Conservation (phyloP, 2,329 filamentous ascomycete species). For the Acephala macrosclerotiorum region DNA sequence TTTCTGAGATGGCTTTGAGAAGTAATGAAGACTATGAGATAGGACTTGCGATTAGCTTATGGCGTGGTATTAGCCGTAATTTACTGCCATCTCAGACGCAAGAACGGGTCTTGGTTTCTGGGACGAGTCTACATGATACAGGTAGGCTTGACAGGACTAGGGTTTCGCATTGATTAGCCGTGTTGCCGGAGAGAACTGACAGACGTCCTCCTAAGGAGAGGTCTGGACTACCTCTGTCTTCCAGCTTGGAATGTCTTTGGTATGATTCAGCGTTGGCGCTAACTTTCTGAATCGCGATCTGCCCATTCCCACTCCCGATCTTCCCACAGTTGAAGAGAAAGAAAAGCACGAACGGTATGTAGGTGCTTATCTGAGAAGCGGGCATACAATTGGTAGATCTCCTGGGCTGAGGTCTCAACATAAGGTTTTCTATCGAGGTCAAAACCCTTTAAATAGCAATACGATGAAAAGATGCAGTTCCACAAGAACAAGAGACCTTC, state of each 20-base stretch:
- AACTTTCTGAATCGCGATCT: too few species aligned
- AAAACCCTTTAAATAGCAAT: too few species aligned
- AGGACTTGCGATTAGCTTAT: neutral
- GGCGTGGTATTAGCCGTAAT: neutral
- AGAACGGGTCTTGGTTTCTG: neutral
- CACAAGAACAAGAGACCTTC: too few species aligned
- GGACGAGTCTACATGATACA: neutral
- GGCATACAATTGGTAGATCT: too few species aligned
- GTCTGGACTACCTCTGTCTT: neutral
- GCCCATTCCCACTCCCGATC: too few species aligned
- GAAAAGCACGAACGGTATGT: too few species aligned
- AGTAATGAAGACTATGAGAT: neutral
- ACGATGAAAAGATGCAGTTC: too few species aligned
- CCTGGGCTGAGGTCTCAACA: too few species aligned
- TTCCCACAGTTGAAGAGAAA: too few species aligned
- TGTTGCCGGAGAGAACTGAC: neutral
- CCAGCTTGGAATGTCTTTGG: neutral
- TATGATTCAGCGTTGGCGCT: neutral
- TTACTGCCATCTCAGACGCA: conserved; percentile 4
- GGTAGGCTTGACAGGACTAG: conserved; percentile 1
- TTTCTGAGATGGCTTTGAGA: neutral
- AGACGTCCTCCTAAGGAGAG: neutral
- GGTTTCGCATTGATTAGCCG: conserved; percentile 2
- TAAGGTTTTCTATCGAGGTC: too few species aligned
- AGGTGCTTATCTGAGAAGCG: too few species aligned